Conservation (phyloP, 768 basidiomycete species). For the Naganishia friedmannii region DNA sequence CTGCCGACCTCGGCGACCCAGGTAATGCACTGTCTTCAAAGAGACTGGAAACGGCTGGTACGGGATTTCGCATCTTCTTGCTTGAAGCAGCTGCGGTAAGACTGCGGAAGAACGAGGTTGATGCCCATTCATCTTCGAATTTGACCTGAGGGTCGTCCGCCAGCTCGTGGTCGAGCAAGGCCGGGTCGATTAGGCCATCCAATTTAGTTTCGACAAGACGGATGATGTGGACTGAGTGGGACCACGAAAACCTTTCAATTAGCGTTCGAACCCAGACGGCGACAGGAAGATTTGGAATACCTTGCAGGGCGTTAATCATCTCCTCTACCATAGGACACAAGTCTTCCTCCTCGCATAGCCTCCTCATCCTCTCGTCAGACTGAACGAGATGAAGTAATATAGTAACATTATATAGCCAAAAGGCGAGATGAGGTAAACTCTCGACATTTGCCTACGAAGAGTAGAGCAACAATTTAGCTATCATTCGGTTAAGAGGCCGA, state of each 20-base stretch:
- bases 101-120: slow-evolving; percentile 50
- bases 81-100: slow-evolving; percentile 46
- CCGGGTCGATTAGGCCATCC: slow-evolving; percentile 76
- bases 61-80: slow-evolving; percentile 36
- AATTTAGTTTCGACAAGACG: slow-evolving; percentile 84
- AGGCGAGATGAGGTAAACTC: slow-evolving; percentile 78
- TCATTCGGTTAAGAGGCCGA: neutral
- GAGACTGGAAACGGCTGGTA: slow-evolving; percentile 14
- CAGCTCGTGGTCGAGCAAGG: slow-evolving; percentile 77
- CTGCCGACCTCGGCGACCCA: neutral
- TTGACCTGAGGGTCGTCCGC: slow-evolving; percentile 71
- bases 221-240: slow-evolving; percentile 77
- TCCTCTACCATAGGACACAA: slow-evolving; percentile 84
- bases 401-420: slow-evolving; percentile 92
- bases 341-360: slow-evolving; percentile 76
- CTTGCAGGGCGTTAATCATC: slow-evolving; percentile 89
- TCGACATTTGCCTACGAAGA: slow-evolving; percentile 53
- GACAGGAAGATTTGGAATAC: slow-evolving; percentile 52
- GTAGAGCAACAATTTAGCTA: slow-evolving; percentile 22
- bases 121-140: slow-evolving; percentile 89
- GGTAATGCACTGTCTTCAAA: neutral
- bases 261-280: too few species aligned
- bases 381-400: slow-evolving; percentile 81
- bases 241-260: slow-evolving; percentile 14
- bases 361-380: slow-evolving; percentile 54